Conservation (phyloP, 371 early-diverging fungal species). For the Blastocladiella emersonii region DNA sequence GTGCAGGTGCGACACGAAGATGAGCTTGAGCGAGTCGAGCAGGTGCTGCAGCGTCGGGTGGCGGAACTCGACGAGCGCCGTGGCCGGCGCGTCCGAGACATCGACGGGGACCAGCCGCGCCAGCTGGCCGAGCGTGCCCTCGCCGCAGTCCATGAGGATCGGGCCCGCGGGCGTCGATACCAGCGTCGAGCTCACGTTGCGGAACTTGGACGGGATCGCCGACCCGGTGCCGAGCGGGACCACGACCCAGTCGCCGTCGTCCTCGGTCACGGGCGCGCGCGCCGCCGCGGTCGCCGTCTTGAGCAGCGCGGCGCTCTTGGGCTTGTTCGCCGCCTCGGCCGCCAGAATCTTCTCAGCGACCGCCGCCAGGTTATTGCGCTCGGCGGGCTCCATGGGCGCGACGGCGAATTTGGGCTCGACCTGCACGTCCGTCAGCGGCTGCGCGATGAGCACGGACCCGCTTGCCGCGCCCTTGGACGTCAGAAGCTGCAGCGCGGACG, state of each 20-base stretch:
- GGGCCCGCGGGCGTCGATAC: slow-evolving; percentile 44
- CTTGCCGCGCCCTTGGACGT: too few relatives aligned
- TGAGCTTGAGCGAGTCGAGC: slow-evolving; percentile 34
- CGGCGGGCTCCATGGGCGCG: slow-evolving; percentile 9
- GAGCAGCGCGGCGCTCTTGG: slow-evolving; percentile 16
- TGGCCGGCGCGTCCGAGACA: background rate
- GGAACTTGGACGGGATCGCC: slow-evolving; percentile 84
- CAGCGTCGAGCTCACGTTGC: slow-evolving; percentile 86
- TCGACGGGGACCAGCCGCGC: slow-evolving; percentile 55
- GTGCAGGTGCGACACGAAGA: slow-evolving; percentile 96
- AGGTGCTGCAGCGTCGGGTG: slow-evolving; percentile 14
- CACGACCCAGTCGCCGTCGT: slow-evolving; percentile 27
- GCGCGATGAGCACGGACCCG: background rate
- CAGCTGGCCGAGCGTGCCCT: slow-evolving; percentile 91
- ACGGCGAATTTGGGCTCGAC: slow-evolving; percentile 25
- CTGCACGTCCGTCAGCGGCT: slow-evolving; percentile 16
- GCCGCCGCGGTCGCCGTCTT: background rate
- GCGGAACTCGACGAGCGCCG: slow-evolving; percentile 4
- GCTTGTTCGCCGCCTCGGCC: slow-evolving; percentile 22
- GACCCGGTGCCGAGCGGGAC: slow-evolving; percentile 93
- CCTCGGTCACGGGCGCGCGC: background rate
- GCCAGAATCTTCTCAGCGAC: too few relatives aligned
- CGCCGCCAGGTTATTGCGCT: too few relatives aligned
- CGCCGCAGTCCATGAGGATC: slow-evolving; percentile 86
- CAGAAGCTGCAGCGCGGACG: too few relatives aligned